Evolutionary conservation across 1,139 yeast genomes (phyloP).

Genomic region (Kodamaea ohmeri): DNA sequence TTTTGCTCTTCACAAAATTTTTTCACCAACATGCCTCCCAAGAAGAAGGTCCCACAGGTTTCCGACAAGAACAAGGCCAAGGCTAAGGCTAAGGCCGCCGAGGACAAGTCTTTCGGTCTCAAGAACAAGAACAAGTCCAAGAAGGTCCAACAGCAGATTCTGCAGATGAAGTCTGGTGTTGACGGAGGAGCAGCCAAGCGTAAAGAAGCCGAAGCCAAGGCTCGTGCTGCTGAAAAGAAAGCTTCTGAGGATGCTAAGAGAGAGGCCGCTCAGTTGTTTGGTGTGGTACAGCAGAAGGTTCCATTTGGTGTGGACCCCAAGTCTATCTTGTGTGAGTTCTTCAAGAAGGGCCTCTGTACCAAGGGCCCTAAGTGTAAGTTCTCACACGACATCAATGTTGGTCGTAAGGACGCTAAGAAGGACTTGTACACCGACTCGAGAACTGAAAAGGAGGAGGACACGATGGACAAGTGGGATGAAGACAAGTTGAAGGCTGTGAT

Average conservation of each 20-base stretch:
- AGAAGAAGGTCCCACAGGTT: conserved; percentile 59
- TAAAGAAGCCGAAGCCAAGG: conserved; percentile 74
- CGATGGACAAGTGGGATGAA: conserved; percentile 98
- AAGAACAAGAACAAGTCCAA: conserved; percentile 91
- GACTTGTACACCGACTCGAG: conserved; percentile 92
- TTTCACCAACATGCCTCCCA: conserved; percentile 48
- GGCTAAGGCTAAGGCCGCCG: conserved; percentile 67
- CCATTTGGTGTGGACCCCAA: conserved; percentile 99
- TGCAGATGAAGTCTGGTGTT: conserved; percentile 67
- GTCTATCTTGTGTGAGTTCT: conserved; percentile 84
- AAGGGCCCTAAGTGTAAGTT: conserved; percentile 93
- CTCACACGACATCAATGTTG: conserved; percentile 84
- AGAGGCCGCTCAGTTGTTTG: conserved; percentile 80
- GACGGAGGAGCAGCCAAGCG: conserved; percentile 63
- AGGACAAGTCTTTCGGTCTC: conserved; percentile 92
- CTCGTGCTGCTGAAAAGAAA: conserved; percentile 80
- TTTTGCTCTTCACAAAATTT: conserved; percentile 7
- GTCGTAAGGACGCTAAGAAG: conserved; percentile 84
- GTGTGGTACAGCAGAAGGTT: conserved; percentile 75
- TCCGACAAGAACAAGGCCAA: conserved; percentile 62
- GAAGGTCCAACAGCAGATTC: conserved; percentile 83
- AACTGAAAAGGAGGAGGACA: conserved; percentile 66
- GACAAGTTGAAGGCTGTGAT: conserved; percentile 87
- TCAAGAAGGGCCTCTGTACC: conserved; percentile 85
- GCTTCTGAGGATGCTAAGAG: conserved; percentile 87